These are phyloP conservation scores for Myxozyma geophila DNA, from an alignment of 805 yeast species.

Conservation along the genomic window DNA sequence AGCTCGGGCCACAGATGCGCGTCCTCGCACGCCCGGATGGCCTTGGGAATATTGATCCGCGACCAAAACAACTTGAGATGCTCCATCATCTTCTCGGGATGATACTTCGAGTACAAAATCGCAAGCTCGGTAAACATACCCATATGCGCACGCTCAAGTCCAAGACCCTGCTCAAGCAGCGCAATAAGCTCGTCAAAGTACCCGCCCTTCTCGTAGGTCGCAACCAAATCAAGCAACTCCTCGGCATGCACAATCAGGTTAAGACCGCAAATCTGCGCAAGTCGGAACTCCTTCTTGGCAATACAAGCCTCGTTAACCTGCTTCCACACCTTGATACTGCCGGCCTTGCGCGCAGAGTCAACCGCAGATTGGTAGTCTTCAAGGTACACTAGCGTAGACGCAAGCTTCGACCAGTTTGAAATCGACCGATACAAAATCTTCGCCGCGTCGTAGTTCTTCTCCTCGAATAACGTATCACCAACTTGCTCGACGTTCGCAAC, in stretches of 20 bases:
- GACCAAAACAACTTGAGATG: conserved; percentile 98
- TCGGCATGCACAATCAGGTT: conserved; percentile 97
- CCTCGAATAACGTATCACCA: conserved; percentile 87
- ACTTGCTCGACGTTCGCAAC: conserved; percentile 90
- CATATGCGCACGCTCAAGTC: conserved; percentile 98
- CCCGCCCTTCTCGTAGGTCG: conserved; percentile 85
- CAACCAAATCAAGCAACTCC: conserved; percentile 87
- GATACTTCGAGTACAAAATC: conserved; percentile 84
- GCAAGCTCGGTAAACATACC: conserved; percentile 99
- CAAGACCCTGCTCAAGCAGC: conserved; percentile 91
- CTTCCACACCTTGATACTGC: conserved; percentile 92
- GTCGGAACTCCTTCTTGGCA: conserved; percentile 89
- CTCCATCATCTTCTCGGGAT: conserved; percentile 89
- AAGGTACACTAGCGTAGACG: conserved; percentile 92
- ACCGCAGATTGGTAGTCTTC: conserved; percentile 95
- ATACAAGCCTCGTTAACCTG: conserved; percentile 97
- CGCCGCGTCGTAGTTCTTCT: conserved; percentile 88
- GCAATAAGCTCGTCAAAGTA: conserved; percentile 90
- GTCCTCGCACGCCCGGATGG: conserved; percentile 86
- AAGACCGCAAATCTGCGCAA: conserved; percentile 98
- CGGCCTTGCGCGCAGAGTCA: conserved; percentile 98
- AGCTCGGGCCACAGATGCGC: conserved; percentile 97
- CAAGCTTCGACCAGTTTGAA: conserved; percentile 93
- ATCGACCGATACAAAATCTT: conserved; percentile 82
- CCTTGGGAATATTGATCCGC: conserved; percentile 96